Evolutionary conservation across 2,329 filamentous ascomycete genomes (phyloP).

Genomic region (Sporothrix brunneoviolacea): DNA sequence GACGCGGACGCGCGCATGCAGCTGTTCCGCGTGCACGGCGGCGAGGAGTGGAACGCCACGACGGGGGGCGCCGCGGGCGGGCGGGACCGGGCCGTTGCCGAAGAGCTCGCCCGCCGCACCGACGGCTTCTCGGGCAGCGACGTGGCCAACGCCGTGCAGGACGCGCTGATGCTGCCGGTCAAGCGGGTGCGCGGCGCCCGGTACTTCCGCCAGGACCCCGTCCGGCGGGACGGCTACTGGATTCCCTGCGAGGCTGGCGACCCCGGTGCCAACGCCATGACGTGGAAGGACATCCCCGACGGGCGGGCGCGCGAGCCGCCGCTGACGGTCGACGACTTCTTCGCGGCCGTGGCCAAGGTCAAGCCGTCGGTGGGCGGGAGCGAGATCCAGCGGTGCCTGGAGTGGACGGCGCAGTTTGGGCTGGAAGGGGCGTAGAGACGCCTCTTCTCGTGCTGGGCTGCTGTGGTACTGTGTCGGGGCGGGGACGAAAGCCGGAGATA

Average conservation of each 20-base stretch:
- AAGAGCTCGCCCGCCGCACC: slow-evolving; percentile 67
- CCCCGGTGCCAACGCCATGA: slow-evolving; percentile 7
- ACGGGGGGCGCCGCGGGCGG: slow-evolving; percentile 59
- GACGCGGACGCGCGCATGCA: slow-evolving; percentile 77
- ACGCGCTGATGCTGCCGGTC: slow-evolving; percentile 10
- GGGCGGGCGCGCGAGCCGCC: not conserved
- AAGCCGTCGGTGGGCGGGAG: slow-evolving; percentile 6
- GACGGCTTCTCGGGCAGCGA: slow-evolving; percentile 73
- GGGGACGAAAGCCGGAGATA: too few relatives aligned
- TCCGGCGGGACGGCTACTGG: not conserved
- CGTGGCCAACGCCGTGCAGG: slow-evolving; percentile 12
- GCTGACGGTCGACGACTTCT: slow-evolving; percentile 9
- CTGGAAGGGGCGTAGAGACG: slow-evolving; percentile 7
- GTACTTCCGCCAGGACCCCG: slow-evolving; percentile 3
- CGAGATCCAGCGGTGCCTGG: slow-evolving; percentile 3
- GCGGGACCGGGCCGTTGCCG: slow-evolving; percentile 47
- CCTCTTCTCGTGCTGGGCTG: too few relatives aligned
- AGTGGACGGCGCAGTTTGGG: slow-evolving; percentile 11
- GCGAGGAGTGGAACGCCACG: slow-evolving; percentile 71
- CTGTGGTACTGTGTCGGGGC: too few relatives aligned
- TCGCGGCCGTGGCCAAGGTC: slow-evolving; percentile 1
- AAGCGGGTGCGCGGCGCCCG: slow-evolving; percentile 5
- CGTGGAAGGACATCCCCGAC: slow-evolving; percentile 9
- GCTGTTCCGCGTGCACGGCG: slow-evolving; percentile 77
- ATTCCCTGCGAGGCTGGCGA: slow-evolving; percentile 2